Base-by-base conservation (phyloP, 306 rosid species). In the Dalbergia cultrata region DNA sequence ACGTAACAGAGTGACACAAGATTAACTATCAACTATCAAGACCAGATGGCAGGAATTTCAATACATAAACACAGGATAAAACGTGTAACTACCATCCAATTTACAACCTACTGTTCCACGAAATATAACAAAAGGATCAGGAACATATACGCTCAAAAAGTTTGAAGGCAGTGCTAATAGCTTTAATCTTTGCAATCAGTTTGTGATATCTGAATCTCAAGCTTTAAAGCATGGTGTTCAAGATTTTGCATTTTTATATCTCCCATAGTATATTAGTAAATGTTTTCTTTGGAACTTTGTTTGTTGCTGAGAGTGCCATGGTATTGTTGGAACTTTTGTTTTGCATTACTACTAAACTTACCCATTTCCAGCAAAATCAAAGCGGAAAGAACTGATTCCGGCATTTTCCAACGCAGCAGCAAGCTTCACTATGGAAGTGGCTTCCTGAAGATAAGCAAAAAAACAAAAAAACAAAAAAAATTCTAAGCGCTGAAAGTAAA, bases 311-410 rank as follows among this genome's bases (percentile, higher is more conserved):
- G 17, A 44, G 17, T 7, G 39, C 13, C 12, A 3, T 43, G 14
- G 31, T 19, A 10, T 10, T 8, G 13, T 60, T 44, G 31, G 19
- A 26, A 43, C 33, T 8, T 33, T 26, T 37, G 12, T 34, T 39
- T 4, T 9, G 44, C 16, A 62, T 17, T 43, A 75, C 39, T 12
- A 60, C n/a, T 57, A 63, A 77, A 66, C 79, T 73, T 79, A 90
- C 97, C 97, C 97, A 71, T 93, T 92, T 82, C 97, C 95, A 70
- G 97, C 12, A 71, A 88, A 92, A 86, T 92, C 97, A 61, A 92
- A 92, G 82, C 95, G 89, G 77, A 88, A 90, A 80, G 95, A 84
- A 70, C 93, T 88, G 39, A 92, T 83, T 84, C 89, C 84, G 49
- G 86, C 91, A 13, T 78, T 87, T 84, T 82, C 93, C 82, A 95